These are phyloP conservation scores for Phytophthora kernoviae DNA, from an alignment of 352 stramenopile species.

Conservation along the genomic window DNA sequence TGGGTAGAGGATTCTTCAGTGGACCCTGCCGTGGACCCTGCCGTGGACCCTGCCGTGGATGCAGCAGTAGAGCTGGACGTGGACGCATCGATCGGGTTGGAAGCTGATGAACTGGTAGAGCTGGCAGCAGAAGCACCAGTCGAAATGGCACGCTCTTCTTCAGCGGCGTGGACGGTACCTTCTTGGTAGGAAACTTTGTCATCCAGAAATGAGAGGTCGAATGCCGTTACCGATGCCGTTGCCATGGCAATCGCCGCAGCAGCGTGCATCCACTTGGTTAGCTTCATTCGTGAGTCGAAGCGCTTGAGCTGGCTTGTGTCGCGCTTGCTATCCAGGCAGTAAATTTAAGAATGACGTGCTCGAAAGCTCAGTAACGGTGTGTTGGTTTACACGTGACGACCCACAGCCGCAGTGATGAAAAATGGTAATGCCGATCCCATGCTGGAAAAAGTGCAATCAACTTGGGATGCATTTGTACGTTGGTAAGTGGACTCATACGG, in stretches of 20 bases:
- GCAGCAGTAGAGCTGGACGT: neutral
- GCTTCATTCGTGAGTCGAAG: conserved; percentile 13
- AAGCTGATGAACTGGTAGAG: neutral
- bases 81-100: neutral
- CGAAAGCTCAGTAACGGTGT: conserved; percentile 5
- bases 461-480: conserved; percentile 1
- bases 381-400: neutral
- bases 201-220: conserved; percentile 25
- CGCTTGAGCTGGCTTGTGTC: conserved; percentile 5
- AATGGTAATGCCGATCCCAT: conserved; percentile 19
- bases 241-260: conserved; percentile 16
- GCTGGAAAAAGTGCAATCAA: conserved; percentile 2
- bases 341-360: conserved; percentile 18
- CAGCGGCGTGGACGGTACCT: conserved; percentile 11
- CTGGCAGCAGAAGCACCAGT: neutral
- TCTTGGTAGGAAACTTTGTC: conserved; percentile 14
- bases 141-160: conserved; percentile 13
- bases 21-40: neutral
- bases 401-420: conserved; percentile 4
- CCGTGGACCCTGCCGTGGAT: neutral
- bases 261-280: conserved; percentile 14
- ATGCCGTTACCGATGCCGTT: conserved; percentile 6
- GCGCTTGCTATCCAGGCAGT: conserved; percentile 1
- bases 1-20: neutral
- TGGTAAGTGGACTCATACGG: neutral